Conservation (phyloP, 306 rosid species). For the Pyrus bretschneideri region DNA sequence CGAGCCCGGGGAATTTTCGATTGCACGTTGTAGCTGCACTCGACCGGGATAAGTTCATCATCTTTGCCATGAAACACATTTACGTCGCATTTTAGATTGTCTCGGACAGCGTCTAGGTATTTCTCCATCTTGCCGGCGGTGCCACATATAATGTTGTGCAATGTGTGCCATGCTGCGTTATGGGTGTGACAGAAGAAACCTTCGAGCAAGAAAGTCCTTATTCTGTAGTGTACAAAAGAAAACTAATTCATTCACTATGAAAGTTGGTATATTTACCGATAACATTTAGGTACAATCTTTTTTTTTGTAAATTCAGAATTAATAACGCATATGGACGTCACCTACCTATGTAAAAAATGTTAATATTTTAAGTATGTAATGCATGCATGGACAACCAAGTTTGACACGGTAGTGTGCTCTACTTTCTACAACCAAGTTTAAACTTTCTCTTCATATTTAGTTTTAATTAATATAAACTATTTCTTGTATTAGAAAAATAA, state of each 20-base stretch:
- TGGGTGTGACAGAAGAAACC: conserved; percentile 98
- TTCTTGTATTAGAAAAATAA: background rate
- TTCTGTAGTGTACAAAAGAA: conserved; percentile 27
- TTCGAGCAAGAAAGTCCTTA: conserved; percentile 65
- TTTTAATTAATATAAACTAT: too few relatives aligned
- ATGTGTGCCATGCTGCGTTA: conserved; percentile 97
- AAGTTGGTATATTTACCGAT: background rate
- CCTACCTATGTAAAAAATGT: background rate
- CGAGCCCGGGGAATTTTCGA: conserved; percentile 58
- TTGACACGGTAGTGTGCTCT: too few relatives aligned
- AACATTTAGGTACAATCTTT: background rate
- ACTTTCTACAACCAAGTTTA: background rate
- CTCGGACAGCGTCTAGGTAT: conserved; percentile 49
- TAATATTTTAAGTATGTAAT: background rate
- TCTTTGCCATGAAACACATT: conserved; percentile 69
- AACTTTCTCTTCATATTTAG: too few relatives aligned
- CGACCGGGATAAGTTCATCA: conserved; percentile 71
- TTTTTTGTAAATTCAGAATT: background rate
- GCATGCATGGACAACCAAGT: background rate
- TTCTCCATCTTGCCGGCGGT: conserved; percentile 58
- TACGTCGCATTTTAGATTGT: conserved; percentile 44
- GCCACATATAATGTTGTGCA: conserved; percentile 88
- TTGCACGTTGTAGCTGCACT: conserved; percentile 63
- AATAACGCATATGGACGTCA: background rate
- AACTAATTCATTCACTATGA: too few relatives aligned